A percentile compares a stretch with the other conserved stretches of the same genome.
phyloP scores from a whole-genome alignment of 1,284 basidiomycete genomes.

The Trametes hirsuta region DNA sequence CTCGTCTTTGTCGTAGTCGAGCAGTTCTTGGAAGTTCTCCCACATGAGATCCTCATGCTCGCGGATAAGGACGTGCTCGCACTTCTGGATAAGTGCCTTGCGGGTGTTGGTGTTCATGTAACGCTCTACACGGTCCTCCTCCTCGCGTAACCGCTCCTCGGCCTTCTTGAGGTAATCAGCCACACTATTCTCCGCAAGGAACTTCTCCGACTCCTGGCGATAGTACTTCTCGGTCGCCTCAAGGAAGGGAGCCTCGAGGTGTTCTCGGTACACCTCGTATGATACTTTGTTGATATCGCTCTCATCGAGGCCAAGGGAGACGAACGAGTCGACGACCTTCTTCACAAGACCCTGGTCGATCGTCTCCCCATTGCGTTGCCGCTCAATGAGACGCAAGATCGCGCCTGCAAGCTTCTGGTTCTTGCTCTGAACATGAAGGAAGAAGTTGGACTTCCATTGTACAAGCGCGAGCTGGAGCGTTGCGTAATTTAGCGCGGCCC shows the following conservation, averaged over 20 bases:
- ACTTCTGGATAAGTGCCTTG: slow-evolving; percentile 86
- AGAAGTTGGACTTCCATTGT: slow-evolving; percentile 95
- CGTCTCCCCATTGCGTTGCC: slow-evolving; percentile 92
- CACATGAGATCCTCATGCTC: slow-evolving; percentile 89
- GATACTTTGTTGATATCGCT: slow-evolving; percentile 90
- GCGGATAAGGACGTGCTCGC: slow-evolving; percentile 92
- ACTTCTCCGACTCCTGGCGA: slow-evolving; percentile 87
- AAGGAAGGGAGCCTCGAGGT: slow-evolving; percentile 92
- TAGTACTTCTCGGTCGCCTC: slow-evolving; percentile 91
- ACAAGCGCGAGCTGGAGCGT: slow-evolving; percentile 82
- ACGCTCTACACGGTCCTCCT: slow-evolving; percentile 94
- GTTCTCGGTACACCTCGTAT: slow-evolving; percentile 92
- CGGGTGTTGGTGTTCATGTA: slow-evolving; percentile 91
- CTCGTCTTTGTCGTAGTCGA: slow-evolving; percentile 93
- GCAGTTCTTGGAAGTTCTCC: slow-evolving; percentile 92
- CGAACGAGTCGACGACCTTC: slow-evolving; percentile 96
- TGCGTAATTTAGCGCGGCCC: background rate
- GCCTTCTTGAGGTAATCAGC: slow-evolving; percentile 98
- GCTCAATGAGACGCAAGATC: slow-evolving; percentile 87
- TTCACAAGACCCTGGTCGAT: slow-evolving; percentile 95
- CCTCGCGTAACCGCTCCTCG: slow-evolving; percentile 90
- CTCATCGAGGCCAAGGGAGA: slow-evolving; percentile 94
- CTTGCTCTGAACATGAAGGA: slow-evolving; percentile 84
- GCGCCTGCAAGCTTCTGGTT: slow-evolving; percentile 86
- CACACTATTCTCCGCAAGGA: slow-evolving; percentile 89